phyloP scores from a whole-genome alignment of 169 alveolate species.

The Theileria orientalis region DNA sequence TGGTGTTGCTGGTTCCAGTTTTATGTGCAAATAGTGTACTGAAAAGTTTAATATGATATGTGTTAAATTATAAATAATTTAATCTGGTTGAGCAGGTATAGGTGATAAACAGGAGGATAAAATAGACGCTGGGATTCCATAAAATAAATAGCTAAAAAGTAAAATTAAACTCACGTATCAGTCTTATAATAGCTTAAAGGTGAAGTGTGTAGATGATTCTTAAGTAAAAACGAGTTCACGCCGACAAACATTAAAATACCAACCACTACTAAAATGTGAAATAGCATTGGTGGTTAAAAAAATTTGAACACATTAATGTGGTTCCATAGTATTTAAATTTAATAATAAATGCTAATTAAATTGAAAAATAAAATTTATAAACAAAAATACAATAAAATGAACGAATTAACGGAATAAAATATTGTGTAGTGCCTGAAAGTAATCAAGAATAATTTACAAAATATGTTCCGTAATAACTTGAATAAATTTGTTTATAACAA shows the following conservation, averaged over 20 bases:
- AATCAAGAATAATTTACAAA: no score
- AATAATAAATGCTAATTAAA: not conserved
- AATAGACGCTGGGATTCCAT: no score
- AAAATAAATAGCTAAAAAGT: no score
- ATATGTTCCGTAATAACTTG: not conserved
- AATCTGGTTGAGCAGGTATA: no score
- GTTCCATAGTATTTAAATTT: not conserved
- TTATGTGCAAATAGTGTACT: conserved; percentile 72
- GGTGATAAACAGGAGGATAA: no score
- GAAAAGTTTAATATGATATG: not conserved
- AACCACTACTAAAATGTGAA: not conserved
- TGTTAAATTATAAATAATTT: no score
- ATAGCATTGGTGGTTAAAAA: not conserved
- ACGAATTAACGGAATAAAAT: no score
- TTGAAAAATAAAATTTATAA: no score
- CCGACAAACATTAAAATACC: not conserved
- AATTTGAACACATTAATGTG: not conserved
- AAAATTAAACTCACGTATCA: not conserved
- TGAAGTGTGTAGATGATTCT: not conserved
- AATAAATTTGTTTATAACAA: not conserved
- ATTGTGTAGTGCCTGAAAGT: no score
- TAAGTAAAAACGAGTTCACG: not conserved
- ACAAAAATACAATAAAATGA: no score
- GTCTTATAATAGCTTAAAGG: not conserved
- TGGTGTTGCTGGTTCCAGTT: conserved; percentile 85